Conservation (phyloP, 768 basidiomycete species). For the Cytidiella melzeri region DNA sequence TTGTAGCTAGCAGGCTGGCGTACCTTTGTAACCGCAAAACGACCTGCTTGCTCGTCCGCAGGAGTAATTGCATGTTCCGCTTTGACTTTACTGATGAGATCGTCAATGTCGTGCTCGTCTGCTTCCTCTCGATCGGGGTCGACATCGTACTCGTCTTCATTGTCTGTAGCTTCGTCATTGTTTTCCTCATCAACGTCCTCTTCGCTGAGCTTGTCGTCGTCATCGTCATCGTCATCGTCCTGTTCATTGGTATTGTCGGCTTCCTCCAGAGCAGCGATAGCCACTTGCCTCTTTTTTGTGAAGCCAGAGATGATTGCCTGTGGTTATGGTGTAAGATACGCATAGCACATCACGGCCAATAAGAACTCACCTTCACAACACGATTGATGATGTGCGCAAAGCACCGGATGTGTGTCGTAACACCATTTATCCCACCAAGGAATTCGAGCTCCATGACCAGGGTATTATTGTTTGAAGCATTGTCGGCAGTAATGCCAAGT, state of each 20-base stretch:
- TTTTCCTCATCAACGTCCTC: too few relatives aligned
- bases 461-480: constrained; percentile 30
- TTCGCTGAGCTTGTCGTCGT: constrained; percentile 1
- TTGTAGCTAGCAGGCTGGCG: not conserved
- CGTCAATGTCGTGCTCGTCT: constrained; percentile 16
- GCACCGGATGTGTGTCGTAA: constrained; percentile 16
- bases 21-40: constrained; percentile 10
- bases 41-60: constrained; percentile 4
- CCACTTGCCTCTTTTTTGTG: constrained; percentile 3
- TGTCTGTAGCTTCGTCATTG: too few relatives aligned
- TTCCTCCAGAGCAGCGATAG: constrained; percentile 7
- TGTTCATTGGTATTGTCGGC: constrained; percentile 1
- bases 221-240: constrained; percentile 2
- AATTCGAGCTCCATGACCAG: constrained; percentile 18
- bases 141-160: not conserved
- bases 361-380: constrained; percentile 18
- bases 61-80: constrained; percentile 3
- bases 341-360: not conserved
- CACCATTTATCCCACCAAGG: constrained; percentile 1
- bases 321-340: not conserved
- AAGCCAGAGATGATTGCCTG: constrained; percentile 22
- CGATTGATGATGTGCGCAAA: constrained; percentile 31
- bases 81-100: constrained; percentile 15
- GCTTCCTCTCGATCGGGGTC: constrained; percentile 1
- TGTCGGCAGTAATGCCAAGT: constrained; percentile 28